A percentile compares a stretch with the other conserved stretches of the same genome.
These are phyloP conservation scores for Ceratocystis alfenasii DNA, from an alignment of 2,329 filamentous ascomycete species.

Conservation along the genomic window DNA sequence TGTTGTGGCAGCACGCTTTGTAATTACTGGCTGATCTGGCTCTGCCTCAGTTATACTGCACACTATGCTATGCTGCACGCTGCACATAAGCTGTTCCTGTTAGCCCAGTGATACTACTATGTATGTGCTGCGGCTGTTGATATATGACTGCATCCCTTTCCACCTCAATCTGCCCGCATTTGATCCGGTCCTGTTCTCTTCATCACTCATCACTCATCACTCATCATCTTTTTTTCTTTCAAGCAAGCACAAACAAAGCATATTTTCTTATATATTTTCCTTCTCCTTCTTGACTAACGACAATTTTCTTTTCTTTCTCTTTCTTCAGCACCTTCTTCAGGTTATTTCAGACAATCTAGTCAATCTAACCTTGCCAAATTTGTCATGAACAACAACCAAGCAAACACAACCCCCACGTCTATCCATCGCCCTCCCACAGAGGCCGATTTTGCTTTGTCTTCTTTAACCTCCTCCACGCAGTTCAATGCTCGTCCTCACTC, in stretches of 20 bases:
- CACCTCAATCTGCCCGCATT: not conserved
- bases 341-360: conserved; percentile 30
- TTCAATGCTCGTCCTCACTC: conserved; percentile 15
- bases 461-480: not conserved
- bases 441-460: conserved; percentile 13
- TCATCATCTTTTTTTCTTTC: not conserved
- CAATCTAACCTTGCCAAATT: conserved; percentile 35
- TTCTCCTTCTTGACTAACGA: not conserved
- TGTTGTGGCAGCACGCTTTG: conserved; percentile 9
- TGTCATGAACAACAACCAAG: conserved; percentile 35
- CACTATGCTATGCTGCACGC: not conserved
- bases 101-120: not conserved
- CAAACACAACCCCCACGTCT: conserved; percentile 23
- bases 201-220: not conserved
- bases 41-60: not conserved
- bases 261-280: not conserved
- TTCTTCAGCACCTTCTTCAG: conserved; percentile 10
- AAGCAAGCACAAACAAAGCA: not conserved
- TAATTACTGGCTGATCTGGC: conserved; percentile 8
- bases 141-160: conserved; percentile 13
- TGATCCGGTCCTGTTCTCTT: not conserved
- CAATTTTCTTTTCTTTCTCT: not conserved
- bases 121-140: not conserved
- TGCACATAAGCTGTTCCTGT: conserved; percentile 1
- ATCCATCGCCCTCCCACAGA: conserved; percentile 27